Percentiles rank a stretch among this genome's conserved stretches.
Conservation (phyloP, 306 rosid genomes). For the Astragalus membranaceus region DNA sequence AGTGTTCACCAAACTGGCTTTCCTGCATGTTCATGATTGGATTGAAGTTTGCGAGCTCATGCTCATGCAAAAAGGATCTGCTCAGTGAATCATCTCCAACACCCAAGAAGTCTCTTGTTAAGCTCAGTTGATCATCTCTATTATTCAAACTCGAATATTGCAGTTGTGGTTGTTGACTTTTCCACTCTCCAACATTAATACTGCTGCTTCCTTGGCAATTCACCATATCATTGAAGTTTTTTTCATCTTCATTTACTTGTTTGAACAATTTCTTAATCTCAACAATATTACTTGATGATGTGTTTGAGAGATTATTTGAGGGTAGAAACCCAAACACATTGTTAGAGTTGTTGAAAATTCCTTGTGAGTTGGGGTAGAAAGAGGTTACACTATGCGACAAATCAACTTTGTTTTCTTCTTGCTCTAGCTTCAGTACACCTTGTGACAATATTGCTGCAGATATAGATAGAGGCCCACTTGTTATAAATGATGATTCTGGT, state of each 20-base stretch:
- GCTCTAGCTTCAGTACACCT: conserved; percentile 39
- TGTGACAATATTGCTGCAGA: background rate
- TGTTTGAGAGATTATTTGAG: background rate
- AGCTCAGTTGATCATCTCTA: conserved; percentile 26
- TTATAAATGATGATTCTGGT: conserved; percentile 2
- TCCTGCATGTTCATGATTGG: conserved; percentile 34
- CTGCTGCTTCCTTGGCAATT: conserved; percentile 8
- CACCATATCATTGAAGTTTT: conserved; percentile 21
- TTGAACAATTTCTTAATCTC: conserved; percentile 17
- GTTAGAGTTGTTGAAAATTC: background rate
- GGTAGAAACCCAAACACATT: conserved; percentile 20
- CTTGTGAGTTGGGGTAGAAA: conserved; percentile 31
- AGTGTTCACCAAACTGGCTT: conserved; percentile 34
- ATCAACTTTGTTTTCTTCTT: conserved; percentile 38
- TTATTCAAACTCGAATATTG: background rate
- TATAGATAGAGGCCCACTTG: conserved; percentile 7
- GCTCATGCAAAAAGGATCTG: conserved; percentile 33
- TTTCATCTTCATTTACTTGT: conserved; percentile 10
- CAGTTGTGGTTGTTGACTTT: background rate
- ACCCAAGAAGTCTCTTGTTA: conserved; percentile 84
- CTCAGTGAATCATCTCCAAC: conserved; percentile 44
- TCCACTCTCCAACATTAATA: background rate
- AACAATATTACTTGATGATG: background rate
- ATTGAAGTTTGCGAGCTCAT: conserved; percentile 39
- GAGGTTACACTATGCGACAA: conserved; percentile 35